Evolutionary conservation across 495 filamentous ascomycete genomes (phyloP).

Genomic region (Penicillium manginii): DNA sequence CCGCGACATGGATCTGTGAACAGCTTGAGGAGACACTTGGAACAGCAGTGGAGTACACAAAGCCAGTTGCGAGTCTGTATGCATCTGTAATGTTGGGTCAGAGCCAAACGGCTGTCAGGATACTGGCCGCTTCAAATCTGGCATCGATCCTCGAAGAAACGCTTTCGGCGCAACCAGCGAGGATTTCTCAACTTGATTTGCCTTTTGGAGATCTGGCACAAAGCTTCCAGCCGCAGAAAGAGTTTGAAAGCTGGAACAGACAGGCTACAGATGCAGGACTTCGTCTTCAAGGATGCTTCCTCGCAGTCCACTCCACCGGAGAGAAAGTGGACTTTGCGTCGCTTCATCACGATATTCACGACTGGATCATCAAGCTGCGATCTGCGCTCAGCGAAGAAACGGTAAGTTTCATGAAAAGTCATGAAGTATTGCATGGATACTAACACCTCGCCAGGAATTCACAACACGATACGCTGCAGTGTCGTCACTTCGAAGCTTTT

Average conservation of each 20-base stretch:
- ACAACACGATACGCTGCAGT: conserved; percentile 65
- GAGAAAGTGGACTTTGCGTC: conserved; percentile 12
- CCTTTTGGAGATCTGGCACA: conserved; percentile 32
- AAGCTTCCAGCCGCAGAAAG: conserved; percentile 27
- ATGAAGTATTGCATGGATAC: neutral
- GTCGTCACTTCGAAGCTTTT: conserved; percentile 41
- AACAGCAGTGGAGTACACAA: conserved; percentile 24
- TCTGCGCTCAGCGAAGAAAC: conserved; percentile 49
- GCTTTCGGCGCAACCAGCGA: conserved; percentile 23
- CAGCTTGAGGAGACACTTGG: conserved; percentile 32
- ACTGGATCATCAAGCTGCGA: conserved; percentile 39
- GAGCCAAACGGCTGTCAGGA: conserved; percentile 34
- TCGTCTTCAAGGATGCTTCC: conserved; percentile 57
- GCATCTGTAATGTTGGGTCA: conserved; percentile 34
- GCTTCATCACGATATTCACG: conserved; percentile 27
- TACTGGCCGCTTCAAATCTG: conserved; percentile 38
- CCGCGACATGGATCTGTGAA: conserved; percentile 45
- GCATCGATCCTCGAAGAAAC: conserved; percentile 36
- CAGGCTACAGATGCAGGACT: conserved; percentile 48
- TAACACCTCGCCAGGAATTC: conserved; percentile 54
- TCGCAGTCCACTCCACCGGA: conserved; percentile 54
- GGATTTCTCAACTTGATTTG: conserved; percentile 19
- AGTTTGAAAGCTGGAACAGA: conserved; percentile 41
- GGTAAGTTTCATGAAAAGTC: conserved; percentile 26
- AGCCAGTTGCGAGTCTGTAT: conserved; percentile 34